Percentiles rank a stretch among this genome's conserved stretches.
Conservation (phyloP, 73 alveolate species). For the Paramecium biaurelia region DNA sequence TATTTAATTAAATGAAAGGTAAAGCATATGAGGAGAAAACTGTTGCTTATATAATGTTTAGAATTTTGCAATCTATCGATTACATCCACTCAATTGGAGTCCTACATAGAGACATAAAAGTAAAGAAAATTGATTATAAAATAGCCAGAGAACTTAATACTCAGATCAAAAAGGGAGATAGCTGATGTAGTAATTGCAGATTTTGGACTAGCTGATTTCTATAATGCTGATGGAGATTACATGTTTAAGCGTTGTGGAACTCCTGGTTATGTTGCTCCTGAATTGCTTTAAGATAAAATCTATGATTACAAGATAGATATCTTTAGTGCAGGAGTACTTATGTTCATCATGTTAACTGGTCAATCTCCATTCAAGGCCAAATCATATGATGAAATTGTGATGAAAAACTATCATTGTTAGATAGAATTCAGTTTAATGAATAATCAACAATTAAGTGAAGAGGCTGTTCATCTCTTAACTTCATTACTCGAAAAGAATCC, state of each 20-base stretch:
- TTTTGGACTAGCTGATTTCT: conserved; percentile 58
- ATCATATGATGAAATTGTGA: conserved; percentile 61
- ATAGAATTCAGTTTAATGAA: conserved; percentile 28
- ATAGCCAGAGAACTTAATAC: conserved; percentile 51
- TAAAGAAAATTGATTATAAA: background rate
- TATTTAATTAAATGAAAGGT: conserved; percentile 46
- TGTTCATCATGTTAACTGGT: conserved; percentile 59
- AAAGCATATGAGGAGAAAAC: conserved; percentile 45
- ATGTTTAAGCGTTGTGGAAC: conserved; percentile 64
- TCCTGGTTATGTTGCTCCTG: conserved; percentile 66
- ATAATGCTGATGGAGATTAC: conserved; percentile 44
- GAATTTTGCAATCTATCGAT: conserved; percentile 47
- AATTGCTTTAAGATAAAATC: conserved; percentile 51
- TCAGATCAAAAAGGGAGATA: conserved; percentile 40
- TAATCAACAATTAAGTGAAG: background rate
- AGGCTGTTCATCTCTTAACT: background rate
- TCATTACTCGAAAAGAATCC: conserved; percentile 46
- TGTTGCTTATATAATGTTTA: conserved; percentile 38
- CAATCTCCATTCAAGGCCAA: conserved; percentile 60
- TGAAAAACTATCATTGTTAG: conserved; percentile 52
- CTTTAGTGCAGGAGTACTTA: conserved; percentile 57
- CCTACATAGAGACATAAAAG: conserved; percentile 58
- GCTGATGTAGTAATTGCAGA: conserved; percentile 53
- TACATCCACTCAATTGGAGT: conserved; percentile 18
- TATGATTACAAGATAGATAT: conserved; percentile 51